Base-by-base conservation (phyloP, 1,284 basidiomycete genomes). In the Agaricales sp. region DNA sequence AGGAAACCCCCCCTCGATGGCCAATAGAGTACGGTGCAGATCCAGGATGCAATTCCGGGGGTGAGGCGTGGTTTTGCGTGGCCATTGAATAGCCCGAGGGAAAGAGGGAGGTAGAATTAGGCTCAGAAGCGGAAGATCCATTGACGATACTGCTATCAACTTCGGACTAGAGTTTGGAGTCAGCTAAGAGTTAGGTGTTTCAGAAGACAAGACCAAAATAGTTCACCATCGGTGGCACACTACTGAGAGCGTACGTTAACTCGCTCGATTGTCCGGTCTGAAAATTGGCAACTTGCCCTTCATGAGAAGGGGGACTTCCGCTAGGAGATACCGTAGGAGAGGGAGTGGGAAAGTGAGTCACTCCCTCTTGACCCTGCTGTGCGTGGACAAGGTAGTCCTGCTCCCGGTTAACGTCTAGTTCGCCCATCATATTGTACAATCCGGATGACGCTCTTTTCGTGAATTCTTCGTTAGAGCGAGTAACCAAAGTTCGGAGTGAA, bases 401-500 rank as follows among this genome's bases (percentile, higher is more conserved):
- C 50, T 38, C 62, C 52, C 26, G 57, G 57, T 43, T 47, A 61
- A 60, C 39, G 62, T 53, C 21, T 56, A 50, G 57, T 64, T 60
- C 12, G 50, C 45, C 52, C 61, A 52, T 52, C 46, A 54, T 50
- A 51, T 19, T 53, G 51, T 37, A 51, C 46, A 43, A 53, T 8
- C 39, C 39, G 18, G 39, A 41, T 6, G 39, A n/a, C n/a, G n/a
- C n/a, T n/a, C n/a, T 16, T 41, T 6, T 8, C 8, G 39, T 8
- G 16, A 41, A 20, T n/a, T 14, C 18, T 11, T 41, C 39, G 19
- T 41, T 55, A 22, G 55, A 43, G 4, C 47, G 21, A 24, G 26
- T 12, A 26, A 45, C 44, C 21, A 64, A 73, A 52, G 59, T 77
- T 78, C 71, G 76, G 46, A 75, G 79, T 53, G 67, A 68, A 55